Conservation (phyloP, 352 stramenopile genomes). For the Phytophthora citrophthora region DNA sequence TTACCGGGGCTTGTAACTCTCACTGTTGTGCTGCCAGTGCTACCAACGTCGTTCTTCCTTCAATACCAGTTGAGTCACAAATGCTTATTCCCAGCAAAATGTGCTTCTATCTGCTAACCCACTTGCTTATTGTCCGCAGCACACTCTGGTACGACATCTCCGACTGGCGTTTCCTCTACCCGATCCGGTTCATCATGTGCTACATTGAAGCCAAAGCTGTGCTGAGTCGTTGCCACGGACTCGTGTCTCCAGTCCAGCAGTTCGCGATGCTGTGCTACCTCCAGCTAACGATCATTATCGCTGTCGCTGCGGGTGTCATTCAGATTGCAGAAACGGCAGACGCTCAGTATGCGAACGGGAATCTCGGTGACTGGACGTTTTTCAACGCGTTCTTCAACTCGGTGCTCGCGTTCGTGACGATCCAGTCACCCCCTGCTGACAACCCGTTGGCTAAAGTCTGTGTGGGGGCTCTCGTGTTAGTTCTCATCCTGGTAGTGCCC, state of each 20-base stretch:
- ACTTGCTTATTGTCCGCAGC: conserved; percentile 26
- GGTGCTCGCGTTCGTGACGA: conserved; percentile 85
- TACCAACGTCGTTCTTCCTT: conserved; percentile 74
- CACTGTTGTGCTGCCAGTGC: conserved; percentile 71
- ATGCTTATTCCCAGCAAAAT: too few species aligned
- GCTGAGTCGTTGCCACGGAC: conserved; percentile 74
- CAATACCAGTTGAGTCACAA: conserved; percentile 65
- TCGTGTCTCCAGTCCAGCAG: conserved; percentile 80
- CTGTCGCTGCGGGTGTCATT: conserved; percentile 76
- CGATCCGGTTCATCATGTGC: conserved; percentile 80
- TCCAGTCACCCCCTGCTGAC: conserved; percentile 81
- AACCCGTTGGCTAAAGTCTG: conserved; percentile 81
- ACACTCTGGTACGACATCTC: conserved; percentile 74
- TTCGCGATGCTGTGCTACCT: conserved; percentile 83
- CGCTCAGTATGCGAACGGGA: conserved; percentile 38
- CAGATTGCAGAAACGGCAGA: conserved; percentile 84
- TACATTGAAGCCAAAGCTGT: conserved; percentile 79
- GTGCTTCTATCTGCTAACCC: neutral
- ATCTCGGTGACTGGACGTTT: conserved; percentile 82
- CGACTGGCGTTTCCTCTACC: conserved; percentile 84
- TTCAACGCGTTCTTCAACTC: conserved; percentile 91
- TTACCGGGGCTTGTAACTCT: conserved; percentile 64
- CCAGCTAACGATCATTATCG: conserved; percentile 80
- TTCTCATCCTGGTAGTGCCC: conserved; percentile 82
- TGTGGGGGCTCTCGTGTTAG: conserved; percentile 76